Evolutionary conservation across 2,329 filamentous ascomycete species (phyloP).

Genomic region (Myriosclerotinia curreyana): DNA sequence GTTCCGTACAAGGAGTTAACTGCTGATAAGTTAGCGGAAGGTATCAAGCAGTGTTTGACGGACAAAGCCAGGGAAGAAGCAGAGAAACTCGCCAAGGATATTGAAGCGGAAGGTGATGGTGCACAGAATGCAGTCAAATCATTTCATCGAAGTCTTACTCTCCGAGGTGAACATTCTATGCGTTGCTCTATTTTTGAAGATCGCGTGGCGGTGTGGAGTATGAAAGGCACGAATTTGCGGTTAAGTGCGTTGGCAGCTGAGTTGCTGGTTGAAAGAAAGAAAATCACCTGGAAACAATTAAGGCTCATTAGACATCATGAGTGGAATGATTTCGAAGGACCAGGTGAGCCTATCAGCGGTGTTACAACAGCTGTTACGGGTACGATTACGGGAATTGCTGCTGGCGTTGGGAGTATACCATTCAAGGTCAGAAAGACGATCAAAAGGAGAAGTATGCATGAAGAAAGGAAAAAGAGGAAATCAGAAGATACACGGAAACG

Average conservation of each 20-base stretch:
- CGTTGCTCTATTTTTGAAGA: constrained; percentile 64
- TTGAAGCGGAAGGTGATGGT: constrained; percentile 62
- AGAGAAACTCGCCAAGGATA: constrained; percentile 56
- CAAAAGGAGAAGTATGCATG: constrained; percentile 52
- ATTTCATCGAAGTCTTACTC: constrained; percentile 60
- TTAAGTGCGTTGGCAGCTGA: constrained; percentile 64
- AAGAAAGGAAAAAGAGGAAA: constrained; percentile 40
- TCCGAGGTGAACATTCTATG: constrained; percentile 54
- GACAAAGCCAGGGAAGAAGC: constrained; percentile 58
- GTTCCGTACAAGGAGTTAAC: constrained; percentile 67
- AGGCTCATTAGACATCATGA: constrained; percentile 64
- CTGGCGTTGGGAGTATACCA: constrained; percentile 63
- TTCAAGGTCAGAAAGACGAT: constrained; percentile 57
- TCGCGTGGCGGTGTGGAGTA: constrained; percentile 61
- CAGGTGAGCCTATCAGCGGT: constrained; percentile 69
- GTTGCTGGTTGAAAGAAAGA: constrained; percentile 58
- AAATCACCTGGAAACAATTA: constrained; percentile 60
- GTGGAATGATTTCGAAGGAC: constrained; percentile 76
- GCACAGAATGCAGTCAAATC: constrained; percentile 65
- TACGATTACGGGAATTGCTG: constrained; percentile 56
- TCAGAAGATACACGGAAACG: constrained; percentile 26
- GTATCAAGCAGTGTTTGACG: constrained; percentile 64
- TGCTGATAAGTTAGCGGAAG: constrained; percentile 63
- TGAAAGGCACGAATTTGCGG: constrained; percentile 58
- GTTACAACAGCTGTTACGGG: constrained; percentile 59